These are phyloP conservation scores for Arthrobotrys sphaeroides DNA, from an alignment of 2,329 filamentous ascomycete species.

Conservation along the genomic window DNA sequence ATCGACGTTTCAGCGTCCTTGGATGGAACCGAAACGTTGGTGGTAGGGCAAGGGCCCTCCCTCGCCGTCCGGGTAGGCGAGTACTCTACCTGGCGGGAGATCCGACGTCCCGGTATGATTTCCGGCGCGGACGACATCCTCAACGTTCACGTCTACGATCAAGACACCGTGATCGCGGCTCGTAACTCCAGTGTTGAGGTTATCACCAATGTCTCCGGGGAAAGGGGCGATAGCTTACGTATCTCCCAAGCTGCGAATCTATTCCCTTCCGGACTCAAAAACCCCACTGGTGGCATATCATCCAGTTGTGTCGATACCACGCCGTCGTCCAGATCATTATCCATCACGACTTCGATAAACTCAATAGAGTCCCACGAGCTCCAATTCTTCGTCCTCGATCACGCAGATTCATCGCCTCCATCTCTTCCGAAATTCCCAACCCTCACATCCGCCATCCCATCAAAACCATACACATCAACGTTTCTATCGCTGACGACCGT, in stretches of 20 bases:
- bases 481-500: conserved; percentile 26
- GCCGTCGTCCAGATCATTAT: neutral
- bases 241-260: neutral
- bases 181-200: conserved; percentile 30
- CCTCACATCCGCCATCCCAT: conserved; percentile 4
- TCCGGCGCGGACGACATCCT: conserved; percentile 22
- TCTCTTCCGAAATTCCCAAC: neutral
- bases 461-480: conserved; percentile 33
- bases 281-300: conserved; percentile 23
- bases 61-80: conserved; percentile 26
- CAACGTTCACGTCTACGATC: conserved; percentile 21
- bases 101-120: conserved; percentile 15
- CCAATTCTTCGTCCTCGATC: conserved; percentile 18
- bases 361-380: conserved; percentile 1
- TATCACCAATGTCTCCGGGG: neutral
- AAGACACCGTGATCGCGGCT: conserved; percentile 19
- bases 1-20: conserved; percentile 17
- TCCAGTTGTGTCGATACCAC: conserved; percentile 27
- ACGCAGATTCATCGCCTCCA: neutral
- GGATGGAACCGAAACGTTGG: conserved; percentile 30
- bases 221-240: neutral
- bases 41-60: conserved; percentile 7
- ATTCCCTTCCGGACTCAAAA: conserved; percentile 14
- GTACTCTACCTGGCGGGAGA: conserved; percentile 14
- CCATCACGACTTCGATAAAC: conserved; percentile 5